These are phyloP conservation scores for Saksenaea oblongispora DNA, from an alignment of 371 early-diverging fungal genomes.

Conservation along the genomic window DNA sequence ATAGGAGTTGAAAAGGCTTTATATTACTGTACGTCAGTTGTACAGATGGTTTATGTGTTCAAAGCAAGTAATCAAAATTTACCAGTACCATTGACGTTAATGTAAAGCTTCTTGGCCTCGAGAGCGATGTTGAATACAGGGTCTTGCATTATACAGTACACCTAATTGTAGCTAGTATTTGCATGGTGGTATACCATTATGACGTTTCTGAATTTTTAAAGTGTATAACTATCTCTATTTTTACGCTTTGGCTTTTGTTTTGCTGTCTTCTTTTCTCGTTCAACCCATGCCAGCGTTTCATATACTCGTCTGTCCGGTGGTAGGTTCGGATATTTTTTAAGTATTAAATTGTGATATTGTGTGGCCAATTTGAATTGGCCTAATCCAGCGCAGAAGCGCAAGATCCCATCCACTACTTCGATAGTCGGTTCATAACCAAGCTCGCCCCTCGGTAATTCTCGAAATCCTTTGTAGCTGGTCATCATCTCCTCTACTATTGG, in stretches of 20 bases:
- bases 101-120: too few relatives aligned
- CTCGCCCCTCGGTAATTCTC: constrained; percentile 13
- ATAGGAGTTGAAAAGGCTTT: too few relatives aligned
- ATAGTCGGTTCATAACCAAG: constrained; percentile 16
- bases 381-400: constrained; percentile 29
- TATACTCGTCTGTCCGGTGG: constrained; percentile 16
- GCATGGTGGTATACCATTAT: too few relatives aligned
- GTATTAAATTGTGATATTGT: constrained; percentile 26
- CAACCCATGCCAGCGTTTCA: constrained; percentile 10
- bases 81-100: too few relatives aligned
- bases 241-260: background rate
- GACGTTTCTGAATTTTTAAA: background rate
- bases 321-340: constrained; percentile 23
- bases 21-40: too few relatives aligned
- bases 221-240: background rate
- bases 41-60: too few relatives aligned
- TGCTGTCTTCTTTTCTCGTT: constrained; percentile 3
- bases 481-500: constrained; percentile 12
- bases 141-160: too few relatives aligned
- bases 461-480: constrained; percentile 1
- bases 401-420: constrained; percentile 25
- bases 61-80: too few relatives aligned
- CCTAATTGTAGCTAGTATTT: too few relatives aligned
- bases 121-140: too few relatives aligned
- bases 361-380: constrained; percentile 25